Conservation (phyloP, 306 rosid species). For the Vigna trinervia region DNA sequence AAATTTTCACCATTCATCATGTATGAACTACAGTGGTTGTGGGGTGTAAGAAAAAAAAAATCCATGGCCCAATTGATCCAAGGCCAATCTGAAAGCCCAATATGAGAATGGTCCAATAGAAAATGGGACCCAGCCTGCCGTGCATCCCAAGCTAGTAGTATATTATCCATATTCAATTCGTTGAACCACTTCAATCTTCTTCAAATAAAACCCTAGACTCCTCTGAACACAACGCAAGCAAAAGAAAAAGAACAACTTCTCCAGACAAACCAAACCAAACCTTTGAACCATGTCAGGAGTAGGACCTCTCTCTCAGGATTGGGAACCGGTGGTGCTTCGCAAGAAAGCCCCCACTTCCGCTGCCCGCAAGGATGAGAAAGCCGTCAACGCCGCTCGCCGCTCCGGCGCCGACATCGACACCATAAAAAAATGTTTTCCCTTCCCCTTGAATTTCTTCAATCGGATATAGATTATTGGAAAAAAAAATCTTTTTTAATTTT, state of each 20-base stretch:
- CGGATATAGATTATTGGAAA: background rate
- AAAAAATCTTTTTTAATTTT: background rate
- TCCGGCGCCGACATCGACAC: conserved; percentile 86
- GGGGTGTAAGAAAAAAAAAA: too few species aligned
- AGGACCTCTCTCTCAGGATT: conserved; percentile 81
- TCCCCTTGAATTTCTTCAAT: background rate
- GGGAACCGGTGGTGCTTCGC: conserved; percentile 90
- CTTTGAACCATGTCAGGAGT: conserved; percentile 62
- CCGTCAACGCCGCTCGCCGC: conserved; percentile 95
- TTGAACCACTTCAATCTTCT: background rate
- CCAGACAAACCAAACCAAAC: background rate
- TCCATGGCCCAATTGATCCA: too few species aligned
- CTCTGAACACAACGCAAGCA: background rate
- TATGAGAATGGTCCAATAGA: background rate
- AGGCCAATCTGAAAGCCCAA: background rate
- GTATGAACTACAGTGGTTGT: too few species aligned
- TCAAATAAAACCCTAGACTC: conserved; percentile 23
- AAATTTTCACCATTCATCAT: too few species aligned
- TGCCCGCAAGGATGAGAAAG: conserved; percentile 92
- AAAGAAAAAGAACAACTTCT: background rate
- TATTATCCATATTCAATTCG: background rate
- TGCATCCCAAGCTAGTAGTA: background rate
- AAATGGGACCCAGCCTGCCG: background rate
- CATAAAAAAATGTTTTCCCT: conserved; percentile 62
- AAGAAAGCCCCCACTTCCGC: conserved; percentile 89